Evolutionary conservation across 1,139 yeast species (phyloP).

Genomic region (Zygoascus meyerae): DNA sequence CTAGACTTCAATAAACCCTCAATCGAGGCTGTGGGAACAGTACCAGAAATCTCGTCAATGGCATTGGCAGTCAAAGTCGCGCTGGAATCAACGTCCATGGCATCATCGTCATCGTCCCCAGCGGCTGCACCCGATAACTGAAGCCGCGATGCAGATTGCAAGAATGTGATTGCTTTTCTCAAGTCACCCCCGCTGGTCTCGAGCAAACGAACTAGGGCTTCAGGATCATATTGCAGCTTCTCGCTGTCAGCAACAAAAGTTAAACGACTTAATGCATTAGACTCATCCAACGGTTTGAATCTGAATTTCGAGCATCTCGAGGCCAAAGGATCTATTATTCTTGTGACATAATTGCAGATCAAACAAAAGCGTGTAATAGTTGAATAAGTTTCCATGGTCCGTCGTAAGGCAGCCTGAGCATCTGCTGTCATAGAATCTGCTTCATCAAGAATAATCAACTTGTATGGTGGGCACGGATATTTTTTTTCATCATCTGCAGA

Average conservation of each 20-base stretch:
- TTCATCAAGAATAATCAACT: conserved; percentile 45
- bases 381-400: conserved; percentile 95
- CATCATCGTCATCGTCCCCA: conserved; percentile 26
- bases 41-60: conserved; percentile 78
- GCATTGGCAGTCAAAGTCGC: conserved; percentile 39
- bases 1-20: conserved; percentile 39
- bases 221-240: conserved; percentile 42
- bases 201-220: conserved; percentile 57
- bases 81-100: conserved; percentile 20
- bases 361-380: conserved; percentile 87
- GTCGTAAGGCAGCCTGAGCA: conserved; percentile 90
- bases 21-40: conserved; percentile 57
- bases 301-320: conserved; percentile 94
- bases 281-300: conserved; percentile 69
- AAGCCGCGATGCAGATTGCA: conserved; percentile 80
- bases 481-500: conserved; percentile 55
- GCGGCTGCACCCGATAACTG: conserved; percentile 30
- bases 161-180: conserved; percentile 83
- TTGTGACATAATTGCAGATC: conserved; percentile 90
- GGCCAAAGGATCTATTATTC: conserved; percentile 94
- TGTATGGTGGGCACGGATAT: conserved; percentile 60
- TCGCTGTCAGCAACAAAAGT: conserved; percentile 52
- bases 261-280: conserved; percentile 64
- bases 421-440: conserved; percentile 99
- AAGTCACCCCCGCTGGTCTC: conserved; percentile 79